Evolutionary conservation across 768 basidiomycete genomes (phyloP).

Genomic region (Phlebiopsis gigantea): DNA sequence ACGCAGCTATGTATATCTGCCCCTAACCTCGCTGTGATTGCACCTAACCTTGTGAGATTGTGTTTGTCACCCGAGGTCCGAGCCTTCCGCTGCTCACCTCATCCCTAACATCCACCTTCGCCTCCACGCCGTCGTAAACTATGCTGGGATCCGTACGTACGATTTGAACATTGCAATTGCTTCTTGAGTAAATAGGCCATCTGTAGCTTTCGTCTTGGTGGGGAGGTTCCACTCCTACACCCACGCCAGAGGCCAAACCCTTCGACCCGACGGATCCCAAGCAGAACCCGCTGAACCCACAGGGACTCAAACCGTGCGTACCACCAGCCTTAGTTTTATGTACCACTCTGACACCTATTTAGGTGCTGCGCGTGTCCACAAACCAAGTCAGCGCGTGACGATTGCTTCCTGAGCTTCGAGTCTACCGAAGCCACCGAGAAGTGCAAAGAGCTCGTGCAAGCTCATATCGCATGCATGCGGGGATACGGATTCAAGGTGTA

Average conservation of each 20-base stretch:
- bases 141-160: slow-evolving; percentile 14
- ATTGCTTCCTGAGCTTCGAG: slow-evolving; percentile 84
- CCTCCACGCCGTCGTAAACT: not conserved
- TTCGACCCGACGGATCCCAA: slow-evolving; percentile 74
- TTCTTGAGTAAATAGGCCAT: not conserved
- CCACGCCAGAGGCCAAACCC: slow-evolving; percentile 18
- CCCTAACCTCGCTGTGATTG: slow-evolving; percentile 4
- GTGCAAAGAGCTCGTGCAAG: slow-evolving; percentile 75
- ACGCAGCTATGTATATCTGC: slow-evolving; percentile 5
- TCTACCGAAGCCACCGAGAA: slow-evolving; percentile 61
- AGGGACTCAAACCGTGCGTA: slow-evolving; percentile 92
- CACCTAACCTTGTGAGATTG: slow-evolving; percentile 1
- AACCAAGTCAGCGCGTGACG: slow-evolving; percentile 88
- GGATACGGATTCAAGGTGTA: slow-evolving; percentile 83
- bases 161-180: not conserved
- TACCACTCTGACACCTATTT: not conserved
- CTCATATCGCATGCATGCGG: slow-evolving; percentile 89
- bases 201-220: slow-evolving; percentile 23
- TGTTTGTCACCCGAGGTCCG: slow-evolving; percentile 4
- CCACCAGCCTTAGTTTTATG: not conserved
- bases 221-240: slow-evolving; percentile 15
- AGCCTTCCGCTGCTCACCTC: not conserved
- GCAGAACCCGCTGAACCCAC: slow-evolving; percentile 85
- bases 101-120: not conserved
- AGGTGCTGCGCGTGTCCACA: slow-evolving; percentile 97